Base-by-base conservation (phyloP, 805 yeast species). In the Saccharomycopsis selenospora region DNA sequence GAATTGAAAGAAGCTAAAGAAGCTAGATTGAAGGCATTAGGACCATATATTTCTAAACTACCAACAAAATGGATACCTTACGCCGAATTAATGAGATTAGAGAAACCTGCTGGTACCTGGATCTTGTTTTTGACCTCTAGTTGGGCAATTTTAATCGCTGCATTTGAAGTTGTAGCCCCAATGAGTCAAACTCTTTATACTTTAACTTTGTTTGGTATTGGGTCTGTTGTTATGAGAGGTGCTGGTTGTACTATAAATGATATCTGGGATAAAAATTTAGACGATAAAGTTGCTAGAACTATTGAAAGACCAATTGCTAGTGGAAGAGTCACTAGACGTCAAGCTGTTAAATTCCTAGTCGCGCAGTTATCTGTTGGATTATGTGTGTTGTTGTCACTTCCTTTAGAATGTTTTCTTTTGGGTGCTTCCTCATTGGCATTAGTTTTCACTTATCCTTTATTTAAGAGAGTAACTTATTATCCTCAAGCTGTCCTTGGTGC, bases 171-270 rank as follows among this genome's bases (percentile, higher is more conserved):
- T 2, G 66, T 79, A 2, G 95, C 96, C 0, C 82, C 96, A 0
- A 47, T 88, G 1, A 52, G 76, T 0, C 73, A 79, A 1, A 82
- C 91, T 0, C 51, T 73, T 0, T 75, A 73, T 59, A 86, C 82
- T 59, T 61, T 87, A 28, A 73, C 77, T 0, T 67, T 89, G 11
- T 93, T 89, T 61, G 80, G 91, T 3, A 70, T 83, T 3, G 99
- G 99, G 11, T 77, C 97, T 0, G 59, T 90, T 36, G 72, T 91
- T 14, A 93, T 95, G 95, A 76, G 99, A 64, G 96, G 98, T 24
- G 97, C 96, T 1, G 99, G 99, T 0, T 93, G 99, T 63, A 90
- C 96, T 0, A 82, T 93, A 48, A 93, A 93, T 62, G 99, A 93
- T 65, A 70, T 91, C 41, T 70, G 82, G 61, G 99, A 93, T 62